A percentile compares a stretch with the other conserved stretches of the same genome.
Conservation (phyloP, 2,329 filamentous ascomycete genomes). For the Colletotrichum liaoningense region DNA sequence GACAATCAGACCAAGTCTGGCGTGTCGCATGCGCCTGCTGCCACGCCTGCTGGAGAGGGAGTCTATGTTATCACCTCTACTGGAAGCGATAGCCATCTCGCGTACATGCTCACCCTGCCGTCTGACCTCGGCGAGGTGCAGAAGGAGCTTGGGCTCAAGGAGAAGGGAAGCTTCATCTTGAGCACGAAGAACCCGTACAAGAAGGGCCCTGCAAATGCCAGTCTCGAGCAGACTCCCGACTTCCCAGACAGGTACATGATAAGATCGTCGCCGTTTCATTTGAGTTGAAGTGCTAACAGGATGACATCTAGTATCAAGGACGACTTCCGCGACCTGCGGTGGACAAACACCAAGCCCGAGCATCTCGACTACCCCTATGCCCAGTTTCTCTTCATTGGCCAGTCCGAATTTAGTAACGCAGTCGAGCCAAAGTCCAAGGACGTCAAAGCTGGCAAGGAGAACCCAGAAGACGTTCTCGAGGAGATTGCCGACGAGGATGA, state of each 20-base stretch:
- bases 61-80: slow-evolving; percentile 85
- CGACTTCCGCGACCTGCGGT: slow-evolving; percentile 78
- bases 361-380: slow-evolving; percentile 80
- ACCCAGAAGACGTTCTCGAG: slow-evolving; percentile 78
- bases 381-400: slow-evolving; percentile 84
- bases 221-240: slow-evolving; percentile 72
- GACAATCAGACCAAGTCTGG: slow-evolving; percentile 86
- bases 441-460: slow-evolving; percentile 68
- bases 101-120: slow-evolving; percentile 83
- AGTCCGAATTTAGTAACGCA: slow-evolving; percentile 69
- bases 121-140: slow-evolving; percentile 77
- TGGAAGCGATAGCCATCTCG: slow-evolving; percentile 78
- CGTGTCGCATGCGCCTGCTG: slow-evolving; percentile 74
- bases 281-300: slow-evolving; percentile 2
- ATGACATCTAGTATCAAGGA: slow-evolving; percentile 66
- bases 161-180: slow-evolving; percentile 81
- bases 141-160: slow-evolving; percentile 76
- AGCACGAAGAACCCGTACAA: slow-evolving; percentile 84
- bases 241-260: slow-evolving; percentile 46
- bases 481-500: slow-evolving; percentile 81
- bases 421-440: slow-evolving; percentile 66
- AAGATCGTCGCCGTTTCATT: too few relatives aligned
- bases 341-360: slow-evolving; percentile 79
- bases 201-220: slow-evolving; percentile 71
- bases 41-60: slow-evolving; percentile 83